Evolutionary conservation across 2,329 filamentous ascomycete genomes (phyloP).

Genomic region (Parasarocladium wereldwijsianum): DNA sequence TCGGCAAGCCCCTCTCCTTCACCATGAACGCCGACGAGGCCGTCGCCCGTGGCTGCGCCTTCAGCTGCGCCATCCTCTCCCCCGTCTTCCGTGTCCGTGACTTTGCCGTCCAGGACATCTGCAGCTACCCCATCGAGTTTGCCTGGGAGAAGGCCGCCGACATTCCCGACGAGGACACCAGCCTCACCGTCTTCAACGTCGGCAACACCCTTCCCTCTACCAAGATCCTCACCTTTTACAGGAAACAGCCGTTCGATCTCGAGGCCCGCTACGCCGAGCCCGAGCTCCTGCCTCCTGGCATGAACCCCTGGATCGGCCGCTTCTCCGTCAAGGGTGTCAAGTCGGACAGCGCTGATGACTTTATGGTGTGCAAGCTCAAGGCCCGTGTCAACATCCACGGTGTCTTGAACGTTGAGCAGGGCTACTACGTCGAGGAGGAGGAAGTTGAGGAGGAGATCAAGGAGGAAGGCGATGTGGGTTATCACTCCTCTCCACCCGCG

Average conservation of each 20-base stretch:
- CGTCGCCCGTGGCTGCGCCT: conserved; percentile 86
- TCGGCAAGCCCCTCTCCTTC: conserved; percentile 84
- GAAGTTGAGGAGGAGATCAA: conserved; percentile 90
- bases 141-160: conserved; percentile 97
- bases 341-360: conserved; percentile 84
- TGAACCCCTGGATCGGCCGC: conserved; percentile 87
- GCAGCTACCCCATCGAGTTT: conserved; percentile 97
- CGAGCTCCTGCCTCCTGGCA: conserved; percentile 73
- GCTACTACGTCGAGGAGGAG: conserved; percentile 95
- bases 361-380: conserved; percentile 99
- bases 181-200: conserved; percentile 91
- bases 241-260: conserved; percentile 91
- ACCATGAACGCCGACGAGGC: conserved; percentile 98
- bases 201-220: conserved; percentile 95
- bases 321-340: conserved; percentile 98
- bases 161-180: conserved; percentile 96
- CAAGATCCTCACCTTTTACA: conserved; percentile 98
- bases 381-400: conserved; percentile 93
- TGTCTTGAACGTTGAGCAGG: conserved; percentile 88
- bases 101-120: conserved; percentile 93
- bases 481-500: conserved; percentile 14
- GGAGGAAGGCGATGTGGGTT: conserved; percentile 30
- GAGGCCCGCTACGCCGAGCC: conserved; percentile 89
- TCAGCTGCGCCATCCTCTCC: conserved; percentile 93
- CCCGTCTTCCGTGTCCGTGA: conserved; percentile 97